A percentile compares a stretch with the other conserved stretches of the same genome.
These are phyloP conservation scores for Populus davidiana DNA, from an alignment of 345 rosid genomes.

Conservation along the genomic window DNA sequence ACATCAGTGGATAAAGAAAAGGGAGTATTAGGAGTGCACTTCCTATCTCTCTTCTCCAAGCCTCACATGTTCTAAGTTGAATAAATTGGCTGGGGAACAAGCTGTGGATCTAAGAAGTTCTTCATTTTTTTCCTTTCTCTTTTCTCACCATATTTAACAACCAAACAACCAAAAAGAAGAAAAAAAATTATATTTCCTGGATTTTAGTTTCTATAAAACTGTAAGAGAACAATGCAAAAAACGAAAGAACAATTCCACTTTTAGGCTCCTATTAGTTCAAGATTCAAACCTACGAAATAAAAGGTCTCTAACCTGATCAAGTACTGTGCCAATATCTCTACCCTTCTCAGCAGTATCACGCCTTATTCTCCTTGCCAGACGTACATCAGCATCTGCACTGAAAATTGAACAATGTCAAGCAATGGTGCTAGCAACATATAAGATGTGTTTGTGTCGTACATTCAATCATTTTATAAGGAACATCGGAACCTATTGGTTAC, in stretches of 20 bases:
- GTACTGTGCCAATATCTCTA: conserved; percentile 83
- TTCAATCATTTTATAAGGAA: neutral
- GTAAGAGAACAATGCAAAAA: neutral
- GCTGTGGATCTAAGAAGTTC: too few species aligned
- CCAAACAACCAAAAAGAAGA: neutral
- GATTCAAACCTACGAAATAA: neutral
- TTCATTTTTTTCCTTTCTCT: neutral
- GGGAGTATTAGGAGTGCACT: too few species aligned
- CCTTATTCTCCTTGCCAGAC: conserved; percentile 93
- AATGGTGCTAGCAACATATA: conserved; percentile 26
- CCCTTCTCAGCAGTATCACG: conserved; percentile 87
- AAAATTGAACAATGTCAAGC: conserved; percentile 42
- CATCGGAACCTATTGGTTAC: neutral
- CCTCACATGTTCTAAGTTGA: neutral
- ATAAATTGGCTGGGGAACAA: neutral
- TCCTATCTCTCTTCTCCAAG: too few species aligned
- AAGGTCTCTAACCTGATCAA: conserved; percentile 74
- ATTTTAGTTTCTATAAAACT: neutral
- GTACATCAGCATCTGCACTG: conserved; percentile 98
- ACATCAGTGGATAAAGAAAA: too few species aligned
- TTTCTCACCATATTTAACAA: neutral
- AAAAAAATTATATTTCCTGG: neutral
- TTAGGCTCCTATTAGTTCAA: neutral
- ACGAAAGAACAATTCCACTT: neutral
- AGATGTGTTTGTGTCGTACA: neutral